Evolutionary conservation across 148 eudicot genomes (phyloP).

Genomic region (Drosera capensis): DNA sequence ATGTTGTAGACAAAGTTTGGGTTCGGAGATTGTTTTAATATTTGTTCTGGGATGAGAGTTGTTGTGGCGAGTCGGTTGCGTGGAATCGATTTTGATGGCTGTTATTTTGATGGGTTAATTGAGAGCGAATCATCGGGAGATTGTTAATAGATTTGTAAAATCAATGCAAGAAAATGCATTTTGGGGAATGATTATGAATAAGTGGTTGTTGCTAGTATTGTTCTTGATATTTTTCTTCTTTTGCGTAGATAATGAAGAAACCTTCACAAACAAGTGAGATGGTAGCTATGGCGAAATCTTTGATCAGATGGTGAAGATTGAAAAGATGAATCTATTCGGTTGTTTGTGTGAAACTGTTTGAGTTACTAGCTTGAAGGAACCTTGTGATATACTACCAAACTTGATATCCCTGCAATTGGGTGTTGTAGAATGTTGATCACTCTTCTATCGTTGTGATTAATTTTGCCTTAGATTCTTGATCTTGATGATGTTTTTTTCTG

Average conservation of each 20-base stretch:
- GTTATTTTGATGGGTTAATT: not conserved
- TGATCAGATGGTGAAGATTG: not conserved
- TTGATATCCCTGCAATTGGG: no score
- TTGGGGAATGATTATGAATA: not conserved
- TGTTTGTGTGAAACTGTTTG: no score
- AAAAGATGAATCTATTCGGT: no score
- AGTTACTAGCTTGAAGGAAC: no score
- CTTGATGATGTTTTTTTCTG: not conserved
- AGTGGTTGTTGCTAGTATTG: not conserved
- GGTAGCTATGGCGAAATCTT: not conserved
- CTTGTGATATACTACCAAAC: no score
- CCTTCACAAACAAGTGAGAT: no score
- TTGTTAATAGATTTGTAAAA: not conserved
- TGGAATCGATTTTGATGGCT: not conserved
- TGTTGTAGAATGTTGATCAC: no score
- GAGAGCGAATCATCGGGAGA: not conserved
- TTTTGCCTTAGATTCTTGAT: not conserved
- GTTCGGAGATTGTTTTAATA: no score
- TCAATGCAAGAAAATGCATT: not conserved
- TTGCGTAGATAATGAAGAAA: no score
- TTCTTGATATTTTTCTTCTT: not conserved
- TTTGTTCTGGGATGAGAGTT: not conserved
- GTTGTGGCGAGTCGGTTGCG: not conserved
- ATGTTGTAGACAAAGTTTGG: no score
- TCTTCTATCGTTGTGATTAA: no score